phyloP scores from a whole-genome alignment of 2,329 filamentous ascomycete species.

The Thermochaetoides dissita region DNA sequence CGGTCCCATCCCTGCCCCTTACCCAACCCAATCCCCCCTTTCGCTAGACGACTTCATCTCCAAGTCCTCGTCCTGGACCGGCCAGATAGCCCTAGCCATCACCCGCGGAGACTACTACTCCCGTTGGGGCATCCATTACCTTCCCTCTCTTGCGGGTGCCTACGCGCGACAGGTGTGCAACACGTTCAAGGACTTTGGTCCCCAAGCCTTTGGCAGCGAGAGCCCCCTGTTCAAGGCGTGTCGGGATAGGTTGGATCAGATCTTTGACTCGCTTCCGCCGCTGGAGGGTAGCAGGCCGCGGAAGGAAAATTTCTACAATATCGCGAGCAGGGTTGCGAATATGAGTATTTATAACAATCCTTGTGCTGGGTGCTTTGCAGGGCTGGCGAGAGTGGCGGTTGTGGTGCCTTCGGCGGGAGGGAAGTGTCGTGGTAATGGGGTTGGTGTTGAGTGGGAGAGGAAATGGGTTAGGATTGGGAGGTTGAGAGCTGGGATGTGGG shows the following conservation, averaged over 20 bases:
- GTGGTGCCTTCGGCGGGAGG: conserved; percentile 11
- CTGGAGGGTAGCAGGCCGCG: conserved; percentile 20
- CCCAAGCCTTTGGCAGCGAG: conserved; percentile 36
- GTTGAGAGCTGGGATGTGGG: conserved; percentile 31
- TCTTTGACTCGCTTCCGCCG: conserved; percentile 33
- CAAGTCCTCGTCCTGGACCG: conserved; percentile 16
- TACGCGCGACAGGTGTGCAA: conserved; percentile 45
- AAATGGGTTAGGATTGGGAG: conserved; percentile 20
- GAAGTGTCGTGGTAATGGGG: background rate
- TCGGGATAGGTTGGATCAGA: conserved; percentile 32
- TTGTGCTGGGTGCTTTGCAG: conserved; percentile 41
- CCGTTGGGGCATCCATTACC: conserved; percentile 44
- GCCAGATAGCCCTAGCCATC: conserved; percentile 38
- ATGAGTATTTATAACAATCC: conserved; percentile 12
- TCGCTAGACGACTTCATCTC: background rate
- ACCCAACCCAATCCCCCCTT: background rate
- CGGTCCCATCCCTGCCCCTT: conserved; percentile 21
- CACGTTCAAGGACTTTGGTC: conserved; percentile 47
- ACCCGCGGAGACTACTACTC: conserved; percentile 23
- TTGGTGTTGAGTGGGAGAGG: background rate
- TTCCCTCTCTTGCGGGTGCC: conserved; percentile 41
- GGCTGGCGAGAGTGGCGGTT: conserved; percentile 31
- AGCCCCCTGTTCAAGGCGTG: conserved; percentile 39
- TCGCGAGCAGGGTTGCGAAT: too few species aligned
- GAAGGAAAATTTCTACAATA: background rate